Percentiles rank a stretch among this genome's conserved stretches.
Conservation (phyloP, 441 rosid genomes). For the Populus trichocarpa region DNA sequence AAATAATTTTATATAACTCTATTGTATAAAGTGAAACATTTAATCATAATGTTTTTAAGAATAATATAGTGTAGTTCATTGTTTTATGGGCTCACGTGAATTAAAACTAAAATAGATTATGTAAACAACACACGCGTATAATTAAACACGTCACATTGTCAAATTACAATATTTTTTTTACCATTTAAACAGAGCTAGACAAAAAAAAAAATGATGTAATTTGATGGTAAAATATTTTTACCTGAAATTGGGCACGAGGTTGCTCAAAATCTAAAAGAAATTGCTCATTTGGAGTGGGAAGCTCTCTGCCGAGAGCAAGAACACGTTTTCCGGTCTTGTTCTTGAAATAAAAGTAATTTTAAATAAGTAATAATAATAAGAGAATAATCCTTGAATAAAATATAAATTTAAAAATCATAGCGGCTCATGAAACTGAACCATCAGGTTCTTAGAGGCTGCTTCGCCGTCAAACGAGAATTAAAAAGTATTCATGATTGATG, state of each 20-base stretch:
- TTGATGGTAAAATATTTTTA: slow-evolving; percentile 27
- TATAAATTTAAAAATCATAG: slow-evolving; percentile 46
- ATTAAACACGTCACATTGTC: background rate
- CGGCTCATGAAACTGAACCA: slow-evolving; percentile 61
- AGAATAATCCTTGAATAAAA: background rate
- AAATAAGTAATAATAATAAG: background rate
- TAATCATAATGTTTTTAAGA: too few relatives aligned
- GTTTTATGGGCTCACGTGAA: too few relatives aligned
- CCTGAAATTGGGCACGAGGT: slow-evolving; percentile 69
- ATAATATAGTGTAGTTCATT: too few relatives aligned
- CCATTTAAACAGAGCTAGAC: background rate
- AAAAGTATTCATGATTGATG: background rate
- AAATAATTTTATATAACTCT: too few relatives aligned
- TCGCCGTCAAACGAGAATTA: slow-evolving; percentile 41
- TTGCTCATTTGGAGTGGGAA: slow-evolving; percentile 88
- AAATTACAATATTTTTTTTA: background rate
- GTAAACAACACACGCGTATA: too few relatives aligned
- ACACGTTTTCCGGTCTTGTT: slow-evolving; percentile 86
- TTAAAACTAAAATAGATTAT: too few relatives aligned
- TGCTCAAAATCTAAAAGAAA: slow-evolving; percentile 84
- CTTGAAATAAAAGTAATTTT: slow-evolving; percentile 31
- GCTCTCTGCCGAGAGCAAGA: slow-evolving; percentile 71
- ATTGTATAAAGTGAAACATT: too few relatives aligned
- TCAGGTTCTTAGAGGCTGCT: slow-evolving; percentile 67
- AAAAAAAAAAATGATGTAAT: background rate